These are phyloP conservation scores for Schwanniomyces occidentalis DNA, from an alignment of 805 yeast species.

Conservation along the genomic window DNA sequence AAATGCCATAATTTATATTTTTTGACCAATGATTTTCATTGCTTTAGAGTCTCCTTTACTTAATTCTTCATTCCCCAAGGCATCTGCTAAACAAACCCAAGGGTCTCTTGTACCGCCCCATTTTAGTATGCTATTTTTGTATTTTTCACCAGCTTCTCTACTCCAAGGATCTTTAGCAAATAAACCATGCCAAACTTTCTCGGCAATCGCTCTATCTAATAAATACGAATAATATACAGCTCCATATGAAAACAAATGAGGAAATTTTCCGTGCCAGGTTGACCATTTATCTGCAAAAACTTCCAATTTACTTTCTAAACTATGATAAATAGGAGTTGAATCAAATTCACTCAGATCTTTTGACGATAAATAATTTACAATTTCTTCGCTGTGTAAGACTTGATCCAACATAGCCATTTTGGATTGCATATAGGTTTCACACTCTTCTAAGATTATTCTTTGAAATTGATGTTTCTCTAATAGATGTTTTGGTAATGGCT, in stretches of 20 bases:
- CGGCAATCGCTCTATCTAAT: conserved; percentile 89
- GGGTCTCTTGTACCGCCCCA: conserved; percentile 97
- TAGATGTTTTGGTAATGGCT: conserved; percentile 51
- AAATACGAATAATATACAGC: conserved; percentile 91
- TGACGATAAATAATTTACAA: conserved; percentile 17
- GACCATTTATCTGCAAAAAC: conserved; percentile 70
- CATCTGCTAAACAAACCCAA: conserved; percentile 81
- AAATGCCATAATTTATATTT: neutral
- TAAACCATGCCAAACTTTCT: conserved; percentile 74
- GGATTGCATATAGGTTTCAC: conserved; percentile 83
- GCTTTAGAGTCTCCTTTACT: conserved; percentile 69
- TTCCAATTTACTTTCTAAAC: conserved; percentile 55
- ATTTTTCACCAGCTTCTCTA: conserved; percentile 71
- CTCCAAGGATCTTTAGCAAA: conserved; percentile 72
- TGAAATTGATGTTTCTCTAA: conserved; percentile 54
- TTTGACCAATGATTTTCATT: conserved; percentile 47
- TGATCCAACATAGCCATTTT: conserved; percentile 92
- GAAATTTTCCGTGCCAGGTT: conserved; percentile 92
- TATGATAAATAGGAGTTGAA: conserved; percentile 63
- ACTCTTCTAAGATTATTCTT: conserved; percentile 54
- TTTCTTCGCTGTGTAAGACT: conserved; percentile 54
- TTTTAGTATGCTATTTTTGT: conserved; percentile 65
- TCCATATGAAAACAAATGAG: conserved; percentile 91
- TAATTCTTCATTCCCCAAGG: conserved; percentile 62
- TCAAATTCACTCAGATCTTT: conserved; percentile 39